These are phyloP conservation scores for Pouteria glomerata DNA, from an alignment of 148 eudicot genomes.

Conservation along the genomic window DNA sequence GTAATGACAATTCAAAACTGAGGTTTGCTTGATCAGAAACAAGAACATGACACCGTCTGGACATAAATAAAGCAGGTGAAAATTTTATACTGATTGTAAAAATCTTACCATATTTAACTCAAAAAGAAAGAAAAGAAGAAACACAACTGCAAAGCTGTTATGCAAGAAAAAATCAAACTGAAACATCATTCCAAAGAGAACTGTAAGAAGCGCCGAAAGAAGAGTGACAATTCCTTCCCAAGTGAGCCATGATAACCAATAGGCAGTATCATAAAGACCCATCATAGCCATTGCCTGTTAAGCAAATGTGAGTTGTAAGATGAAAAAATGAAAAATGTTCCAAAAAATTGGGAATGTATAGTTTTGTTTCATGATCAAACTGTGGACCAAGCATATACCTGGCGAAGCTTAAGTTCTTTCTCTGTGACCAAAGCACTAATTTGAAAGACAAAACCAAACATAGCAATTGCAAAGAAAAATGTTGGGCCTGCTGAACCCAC, in stretches of 20 bases:
- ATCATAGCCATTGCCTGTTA: conserved; percentile 84
- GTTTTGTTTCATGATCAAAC: not conserved
- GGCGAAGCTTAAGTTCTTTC: conserved; percentile 85
- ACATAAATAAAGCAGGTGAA: not conserved
- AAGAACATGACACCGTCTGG: not conserved
- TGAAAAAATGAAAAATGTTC: not conserved
- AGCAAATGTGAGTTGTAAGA: conserved; percentile 9
- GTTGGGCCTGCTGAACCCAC: conserved; percentile 52
- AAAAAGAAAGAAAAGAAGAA: conserved; percentile 72
- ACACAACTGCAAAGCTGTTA: conserved; percentile 66
- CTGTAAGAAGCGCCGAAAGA: conserved; percentile 54
- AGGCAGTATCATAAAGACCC: conserved; percentile 95
- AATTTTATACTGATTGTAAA: not conserved
- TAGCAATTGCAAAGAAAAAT: conserved; percentile 71
- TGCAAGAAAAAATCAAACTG: conserved; percentile 71
- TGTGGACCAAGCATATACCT: conserved; percentile 38
- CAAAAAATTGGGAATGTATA: not conserved
- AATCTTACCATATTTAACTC: conserved; percentile 72
- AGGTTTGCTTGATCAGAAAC: conserved; percentile 1
- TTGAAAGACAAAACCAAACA: conserved; percentile 81
- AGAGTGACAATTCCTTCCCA: conserved; percentile 65
- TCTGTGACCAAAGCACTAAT: conserved; percentile 62
- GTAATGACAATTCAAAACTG: not conserved
- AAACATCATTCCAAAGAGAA: conserved; percentile 80
- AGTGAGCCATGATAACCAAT: conserved; percentile 83